A percentile compares a stretch with the other conserved stretches of the same genome.
Conservation (phyloP, 169 alveolate genomes). For the Plasmodium falciparum region DNA sequence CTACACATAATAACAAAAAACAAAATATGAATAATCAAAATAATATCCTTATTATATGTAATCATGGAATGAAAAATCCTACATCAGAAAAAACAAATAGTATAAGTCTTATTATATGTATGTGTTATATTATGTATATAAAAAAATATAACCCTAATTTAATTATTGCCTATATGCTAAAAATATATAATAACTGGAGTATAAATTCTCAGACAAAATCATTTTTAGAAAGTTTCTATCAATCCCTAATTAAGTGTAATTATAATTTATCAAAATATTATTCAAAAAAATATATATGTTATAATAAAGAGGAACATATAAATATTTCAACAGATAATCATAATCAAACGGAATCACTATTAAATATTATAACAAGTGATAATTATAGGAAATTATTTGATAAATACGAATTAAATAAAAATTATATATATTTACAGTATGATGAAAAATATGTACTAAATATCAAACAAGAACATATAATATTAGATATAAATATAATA, state of each 20-base stretch:
- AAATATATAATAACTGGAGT: slow-evolving; percentile 36
- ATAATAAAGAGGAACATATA: neutral
- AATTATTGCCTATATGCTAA: slow-evolving; percentile 21
- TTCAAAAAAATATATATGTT: neutral
- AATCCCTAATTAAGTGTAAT: slow-evolving; percentile 20
- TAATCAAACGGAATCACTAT: neutral
- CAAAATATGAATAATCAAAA: neutral
- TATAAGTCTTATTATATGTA: slow-evolving; percentile 62
- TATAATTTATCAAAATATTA: slow-evolving; percentile 8
- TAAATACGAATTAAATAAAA: slow-evolving; percentile 18
- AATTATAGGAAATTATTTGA: slow-evolving; percentile 19
- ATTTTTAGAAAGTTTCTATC: slow-evolving; percentile 30
- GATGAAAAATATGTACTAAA: slow-evolving; percentile 21
- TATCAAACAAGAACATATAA: neutral
- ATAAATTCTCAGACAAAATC: slow-evolving; percentile 25
- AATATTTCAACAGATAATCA: neutral
- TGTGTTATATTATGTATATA: slow-evolving; percentile 72
- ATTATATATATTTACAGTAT: neutral
- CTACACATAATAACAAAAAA: neutral
- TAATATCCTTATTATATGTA: slow-evolving; percentile 44
- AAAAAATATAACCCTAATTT: slow-evolving; percentile 33
- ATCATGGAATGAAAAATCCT: slow-evolving; percentile 41
- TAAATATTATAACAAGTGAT: slow-evolving; percentile 6
- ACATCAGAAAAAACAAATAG: slow-evolving; percentile 27
- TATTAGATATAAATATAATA: slow-evolving; percentile 25